A percentile compares a stretch with the other conserved stretches of the same genome.
Evolutionary conservation across 495 filamentous ascomycete species (phyloP).

Genomic region (Hyphodiscus hymeniophilus): DNA sequence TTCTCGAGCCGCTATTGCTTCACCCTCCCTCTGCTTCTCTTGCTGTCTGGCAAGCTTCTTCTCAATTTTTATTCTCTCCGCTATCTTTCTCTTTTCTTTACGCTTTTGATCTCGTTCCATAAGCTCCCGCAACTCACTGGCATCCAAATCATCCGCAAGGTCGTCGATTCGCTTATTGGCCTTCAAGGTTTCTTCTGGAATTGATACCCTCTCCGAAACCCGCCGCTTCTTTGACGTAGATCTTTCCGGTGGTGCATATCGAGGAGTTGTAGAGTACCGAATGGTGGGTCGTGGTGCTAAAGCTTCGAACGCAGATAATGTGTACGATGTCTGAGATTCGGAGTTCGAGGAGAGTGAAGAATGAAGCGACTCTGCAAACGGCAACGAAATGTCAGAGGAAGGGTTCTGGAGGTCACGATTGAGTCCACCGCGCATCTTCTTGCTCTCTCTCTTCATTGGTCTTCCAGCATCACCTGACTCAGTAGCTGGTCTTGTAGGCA

Average conservation of each 20-base stretch:
- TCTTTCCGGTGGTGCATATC: constrained; percentile 33
- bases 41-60: constrained; percentile 58
- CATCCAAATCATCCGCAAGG: constrained; percentile 72
- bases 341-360: constrained; percentile 65
- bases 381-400: constrained; percentile 66
- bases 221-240: constrained; percentile 29
- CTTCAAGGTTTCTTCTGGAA: constrained; percentile 56
- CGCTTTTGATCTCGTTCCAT: constrained; percentile 79
- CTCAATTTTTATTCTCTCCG: constrained; percentile 63
- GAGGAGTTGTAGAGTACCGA: constrained; percentile 58
- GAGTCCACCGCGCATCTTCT: constrained; percentile 46
- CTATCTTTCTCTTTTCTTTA: constrained; percentile 60
- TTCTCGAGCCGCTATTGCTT: constrained; percentile 29
- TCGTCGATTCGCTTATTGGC: constrained; percentile 69
- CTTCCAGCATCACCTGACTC: constrained; percentile 39
- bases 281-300: constrained; percentile 75
- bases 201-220: constrained; percentile 36
- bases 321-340: constrained; percentile 62
- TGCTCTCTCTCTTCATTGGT: constrained; percentile 55
- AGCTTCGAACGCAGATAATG: constrained; percentile 62
- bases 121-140: constrained; percentile 68
- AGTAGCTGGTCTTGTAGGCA: constrained; percentile 48
- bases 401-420: constrained; percentile 53
- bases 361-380: constrained; percentile 59
- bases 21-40: constrained; percentile 53